Percentiles rank a stretch among this genome's conserved stretches.
These are phyloP conservation scores for Stromatinia cepivora DNA, from an alignment of 2,329 filamentous ascomycete species.

Conservation along the genomic window DNA sequence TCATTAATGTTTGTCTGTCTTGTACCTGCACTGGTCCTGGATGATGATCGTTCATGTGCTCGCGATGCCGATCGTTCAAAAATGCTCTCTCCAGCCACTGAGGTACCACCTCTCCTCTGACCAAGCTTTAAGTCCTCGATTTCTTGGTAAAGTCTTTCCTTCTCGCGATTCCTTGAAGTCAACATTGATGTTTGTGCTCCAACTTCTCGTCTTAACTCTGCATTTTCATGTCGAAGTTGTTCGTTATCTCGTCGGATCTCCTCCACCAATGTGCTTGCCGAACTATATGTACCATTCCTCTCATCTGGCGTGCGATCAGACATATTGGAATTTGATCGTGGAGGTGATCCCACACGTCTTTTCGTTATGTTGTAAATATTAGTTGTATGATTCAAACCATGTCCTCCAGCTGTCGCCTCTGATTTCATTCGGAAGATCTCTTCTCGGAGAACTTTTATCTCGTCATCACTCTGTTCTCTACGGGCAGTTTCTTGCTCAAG, in stretches of 20 bases:
- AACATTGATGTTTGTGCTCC: conserved; percentile 97
- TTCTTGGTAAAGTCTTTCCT: conserved; percentile 91
- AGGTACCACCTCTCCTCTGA: conserved; percentile 68
- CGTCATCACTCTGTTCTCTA: conserved; percentile 86
- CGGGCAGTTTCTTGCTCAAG: conserved; percentile 88
- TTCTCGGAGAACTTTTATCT: conserved; percentile 79
- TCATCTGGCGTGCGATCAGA: conserved; percentile 46
- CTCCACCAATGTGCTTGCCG: conserved; percentile 69
- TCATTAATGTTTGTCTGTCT: conserved; percentile 57
- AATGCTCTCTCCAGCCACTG: conserved; percentile 79
- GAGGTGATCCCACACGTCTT: conserved; percentile 46
- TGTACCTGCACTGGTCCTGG: conserved; percentile 57
- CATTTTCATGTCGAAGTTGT: conserved; percentile 86
- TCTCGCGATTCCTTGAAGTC: conserved; percentile 91
- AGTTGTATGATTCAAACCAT: conserved; percentile 57
- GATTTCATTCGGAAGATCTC: conserved; percentile 75
- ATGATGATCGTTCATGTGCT: conserved; percentile 71
- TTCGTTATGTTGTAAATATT: conserved; percentile 66
- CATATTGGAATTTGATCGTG: conserved; percentile 52
- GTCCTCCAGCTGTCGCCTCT: conserved; percentile 47
- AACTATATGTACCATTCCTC: conserved; percentile 54
- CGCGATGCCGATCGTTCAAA: conserved; percentile 92
- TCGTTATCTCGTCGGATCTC: conserved; percentile 69
- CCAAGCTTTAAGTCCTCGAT: conserved; percentile 95
- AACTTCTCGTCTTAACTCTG: conserved; percentile 86